Conservation (phyloP, 1,139 yeast species). For the Hanseniaspora gamundiae region DNA sequence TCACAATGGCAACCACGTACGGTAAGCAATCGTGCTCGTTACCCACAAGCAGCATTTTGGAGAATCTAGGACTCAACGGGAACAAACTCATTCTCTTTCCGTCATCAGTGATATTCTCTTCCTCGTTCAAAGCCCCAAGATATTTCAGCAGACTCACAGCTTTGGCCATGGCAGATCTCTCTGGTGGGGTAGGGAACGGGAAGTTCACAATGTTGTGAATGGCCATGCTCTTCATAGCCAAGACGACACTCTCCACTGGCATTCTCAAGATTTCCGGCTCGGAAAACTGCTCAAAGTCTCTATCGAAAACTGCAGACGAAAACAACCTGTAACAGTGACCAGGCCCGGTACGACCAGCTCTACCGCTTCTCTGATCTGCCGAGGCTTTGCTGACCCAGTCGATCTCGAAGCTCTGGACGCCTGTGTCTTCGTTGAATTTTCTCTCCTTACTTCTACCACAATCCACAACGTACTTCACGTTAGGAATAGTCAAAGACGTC, state of each 20-base stretch:
- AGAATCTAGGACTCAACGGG: slow-evolving; percentile 88
- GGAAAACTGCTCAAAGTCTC: slow-evolving; percentile 70
- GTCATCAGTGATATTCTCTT: slow-evolving; percentile 49
- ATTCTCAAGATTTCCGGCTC: slow-evolving; percentile 84
- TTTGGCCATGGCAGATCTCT: slow-evolving; percentile 40
- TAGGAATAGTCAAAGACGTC: slow-evolving; percentile 93
- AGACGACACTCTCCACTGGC: slow-evolving; percentile 92
- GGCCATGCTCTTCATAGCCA: slow-evolving; percentile 96
- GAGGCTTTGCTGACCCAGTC: slow-evolving; percentile 94
- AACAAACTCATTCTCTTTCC: slow-evolving; percentile 83
- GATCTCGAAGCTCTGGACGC: slow-evolving; percentile 85
- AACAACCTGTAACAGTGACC: slow-evolving; percentile 91
- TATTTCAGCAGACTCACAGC: slow-evolving; percentile 61
- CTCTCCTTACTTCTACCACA: slow-evolving; percentile 91
- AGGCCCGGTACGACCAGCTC: slow-evolving; percentile 99
- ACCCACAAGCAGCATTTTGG: slow-evolving; percentile 81
- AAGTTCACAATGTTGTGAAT: slow-evolving; percentile 81
- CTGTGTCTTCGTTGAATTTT: slow-evolving; percentile 67
- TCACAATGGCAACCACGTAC: slow-evolving; percentile 78
- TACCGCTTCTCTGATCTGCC: slow-evolving; percentile 90
- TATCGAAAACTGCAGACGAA: slow-evolving; percentile 92
- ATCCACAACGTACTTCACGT: slow-evolving; percentile 88
- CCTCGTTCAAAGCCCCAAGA: slow-evolving; percentile 65
- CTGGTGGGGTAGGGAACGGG: slow-evolving; percentile 96
- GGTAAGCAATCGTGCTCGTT: slow-evolving; percentile 80